Evolutionary conservation across 1,284 basidiomycete genomes (phyloP).

Genomic region (Puccinia novopanici): DNA sequence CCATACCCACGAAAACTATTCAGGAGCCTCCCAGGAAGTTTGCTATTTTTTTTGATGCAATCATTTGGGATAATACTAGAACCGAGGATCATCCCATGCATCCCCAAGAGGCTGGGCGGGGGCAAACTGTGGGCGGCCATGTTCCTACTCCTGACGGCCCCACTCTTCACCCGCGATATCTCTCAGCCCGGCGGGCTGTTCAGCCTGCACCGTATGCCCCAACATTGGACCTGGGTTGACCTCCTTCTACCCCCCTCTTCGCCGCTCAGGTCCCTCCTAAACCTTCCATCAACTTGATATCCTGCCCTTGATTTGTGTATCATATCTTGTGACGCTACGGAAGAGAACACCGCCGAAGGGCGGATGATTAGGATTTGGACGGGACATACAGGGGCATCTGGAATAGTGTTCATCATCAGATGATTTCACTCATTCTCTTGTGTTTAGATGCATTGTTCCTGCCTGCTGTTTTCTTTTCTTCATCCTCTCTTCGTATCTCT

Average conservation of each 20-base stretch:
- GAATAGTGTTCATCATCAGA: too few relatives aligned
- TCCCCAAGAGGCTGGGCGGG: slow-evolving; percentile 26
- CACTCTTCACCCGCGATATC: slow-evolving; percentile 29
- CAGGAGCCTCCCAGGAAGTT: slow-evolving; percentile 10
- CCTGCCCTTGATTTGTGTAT: too few relatives aligned
- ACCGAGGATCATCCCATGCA: slow-evolving; percentile 30
- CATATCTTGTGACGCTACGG: too few relatives aligned
- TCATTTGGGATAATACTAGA: slow-evolving; percentile 34
- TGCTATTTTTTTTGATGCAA: slow-evolving; percentile 39
- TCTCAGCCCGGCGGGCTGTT: background rate
- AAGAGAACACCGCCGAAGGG: too few relatives aligned
- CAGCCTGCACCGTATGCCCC: background rate
- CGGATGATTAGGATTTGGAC: too few relatives aligned
- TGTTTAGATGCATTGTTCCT: too few relatives aligned
- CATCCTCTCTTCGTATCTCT: too few relatives aligned
- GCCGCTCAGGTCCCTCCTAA: background rate
- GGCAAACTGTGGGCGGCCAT: slow-evolving; percentile 9
- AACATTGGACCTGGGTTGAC: slow-evolving; percentile 6
- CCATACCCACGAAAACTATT: slow-evolving; percentile 12
- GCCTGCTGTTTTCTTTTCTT: too few relatives aligned
- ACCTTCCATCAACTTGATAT: background rate
- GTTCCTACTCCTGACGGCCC: slow-evolving; percentile 17
- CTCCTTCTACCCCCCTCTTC: background rate
- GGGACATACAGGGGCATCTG: too few relatives aligned
- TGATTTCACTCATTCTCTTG: too few relatives aligned